A percentile compares a stretch with the other conserved stretches of the same genome.
phyloP scores from a whole-genome alignment of 768 basidiomycete genomes.

The Heimioporus sp. region DNA sequence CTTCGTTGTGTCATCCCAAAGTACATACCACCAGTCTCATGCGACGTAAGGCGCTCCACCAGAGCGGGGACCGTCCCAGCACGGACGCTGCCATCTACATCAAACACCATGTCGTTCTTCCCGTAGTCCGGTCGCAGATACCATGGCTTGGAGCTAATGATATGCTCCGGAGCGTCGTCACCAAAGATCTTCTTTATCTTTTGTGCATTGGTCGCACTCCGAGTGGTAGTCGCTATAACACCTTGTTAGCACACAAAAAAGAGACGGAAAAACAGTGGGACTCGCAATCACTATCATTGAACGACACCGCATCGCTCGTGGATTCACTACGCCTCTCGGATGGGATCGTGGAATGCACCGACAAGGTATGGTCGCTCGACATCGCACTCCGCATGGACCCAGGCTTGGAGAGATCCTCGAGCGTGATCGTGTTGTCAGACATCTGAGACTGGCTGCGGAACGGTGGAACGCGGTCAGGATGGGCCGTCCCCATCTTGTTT shows the following conservation, averaged over 20 bases:
- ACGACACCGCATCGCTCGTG: conserved; percentile 18
- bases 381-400: conserved; percentile 17
- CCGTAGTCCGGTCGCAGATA: conserved; percentile 82
- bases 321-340: conserved; percentile 22
- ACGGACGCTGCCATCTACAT: conserved; percentile 78
- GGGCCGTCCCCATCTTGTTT: conserved; percentile 26
- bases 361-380: conserved; percentile 25
- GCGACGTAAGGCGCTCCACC: conserved; percentile 87
- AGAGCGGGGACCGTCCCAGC: conserved; percentile 86
- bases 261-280: not conserved
- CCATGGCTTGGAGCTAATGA: conserved; percentile 63
- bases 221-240: conserved; percentile 20
- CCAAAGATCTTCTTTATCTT: conserved; percentile 76
- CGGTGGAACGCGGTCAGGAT: conserved; percentile 24
- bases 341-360: conserved; percentile 23
- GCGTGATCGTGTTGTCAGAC: conserved; percentile 34
- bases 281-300: conserved; percentile 27
- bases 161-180: conserved; percentile 46
- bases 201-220: conserved; percentile 34
- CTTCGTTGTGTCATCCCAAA: not conserved
- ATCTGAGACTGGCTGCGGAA: conserved; percentile 34
- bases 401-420: conserved; percentile 23
- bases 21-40: conserved; percentile 77
- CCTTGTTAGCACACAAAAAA: conserved; percentile 1
- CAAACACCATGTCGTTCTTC: conserved; percentile 79